Conservation (phyloP, 345 rosid genomes). For the Excoecaria cochinchinensis region DNA sequence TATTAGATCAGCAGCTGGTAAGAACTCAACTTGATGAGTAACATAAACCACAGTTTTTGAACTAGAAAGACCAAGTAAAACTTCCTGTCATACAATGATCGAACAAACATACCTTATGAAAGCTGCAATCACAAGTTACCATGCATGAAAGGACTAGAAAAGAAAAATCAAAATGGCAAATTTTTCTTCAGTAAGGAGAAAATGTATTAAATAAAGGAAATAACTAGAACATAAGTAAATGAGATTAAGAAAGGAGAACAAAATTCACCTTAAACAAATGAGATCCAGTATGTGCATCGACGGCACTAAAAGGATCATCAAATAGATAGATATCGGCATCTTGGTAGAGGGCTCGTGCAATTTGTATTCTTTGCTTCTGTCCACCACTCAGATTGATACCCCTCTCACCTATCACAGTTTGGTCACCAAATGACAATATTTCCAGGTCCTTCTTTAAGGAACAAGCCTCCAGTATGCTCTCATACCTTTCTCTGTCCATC, state of each 20-base stretch:
- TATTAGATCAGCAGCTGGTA: constrained; percentile 64
- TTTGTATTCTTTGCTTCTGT: constrained; percentile 80
- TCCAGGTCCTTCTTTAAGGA: constrained; percentile 67
- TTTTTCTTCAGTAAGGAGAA: not conserved
- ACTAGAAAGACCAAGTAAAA: constrained; percentile 42
- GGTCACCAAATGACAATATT: constrained; percentile 73
- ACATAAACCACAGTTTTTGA: constrained; percentile 57
- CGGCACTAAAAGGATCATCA: constrained; percentile 92
- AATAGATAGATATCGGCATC: constrained; percentile 81
- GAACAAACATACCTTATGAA: not conserved
- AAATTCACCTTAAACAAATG: constrained; percentile 69
- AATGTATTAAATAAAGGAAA: too few relatives aligned
- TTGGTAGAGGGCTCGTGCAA: constrained; percentile 86
- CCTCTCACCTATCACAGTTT: constrained; percentile 78
- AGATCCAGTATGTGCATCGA: constrained; percentile 87
- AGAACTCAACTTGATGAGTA: constrained; percentile 64
- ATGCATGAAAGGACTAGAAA: not conserved
- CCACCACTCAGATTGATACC: constrained; percentile 91
- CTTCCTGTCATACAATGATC: constrained; percentile 41
- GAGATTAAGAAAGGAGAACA: not conserved
- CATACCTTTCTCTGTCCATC: constrained; percentile 67
- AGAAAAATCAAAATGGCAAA: not conserved
- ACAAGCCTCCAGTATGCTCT: constrained; percentile 67
- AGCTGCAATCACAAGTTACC: not conserved
- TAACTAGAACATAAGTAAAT: not conserved